phyloP scores from a whole-genome alignment of 352 stramenopile genomes.

The Phytophthora fragariae region DNA sequence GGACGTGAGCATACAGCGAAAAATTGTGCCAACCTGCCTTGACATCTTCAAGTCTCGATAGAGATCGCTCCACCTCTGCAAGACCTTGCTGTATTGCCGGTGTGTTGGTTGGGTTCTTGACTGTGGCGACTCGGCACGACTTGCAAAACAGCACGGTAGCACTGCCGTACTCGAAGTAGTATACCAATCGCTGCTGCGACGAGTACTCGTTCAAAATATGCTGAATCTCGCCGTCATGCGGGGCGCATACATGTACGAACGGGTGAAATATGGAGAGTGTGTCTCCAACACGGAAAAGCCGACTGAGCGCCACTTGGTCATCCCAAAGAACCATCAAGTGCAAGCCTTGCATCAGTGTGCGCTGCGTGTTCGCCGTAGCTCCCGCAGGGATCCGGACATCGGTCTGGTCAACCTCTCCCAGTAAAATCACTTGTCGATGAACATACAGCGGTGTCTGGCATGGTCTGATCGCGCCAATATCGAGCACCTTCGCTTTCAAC shows the following conservation, averaged over 20 bases:
- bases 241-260: constrained; percentile 62
- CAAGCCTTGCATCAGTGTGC: constrained; percentile 31
- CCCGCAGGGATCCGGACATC: constrained; percentile 1
- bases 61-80: constrained; percentile 30
- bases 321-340: constrained; percentile 76
- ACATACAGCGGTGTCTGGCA: constrained; percentile 65
- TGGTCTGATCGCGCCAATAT: constrained; percentile 73
- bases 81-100: constrained; percentile 7
- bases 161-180: constrained; percentile 76
- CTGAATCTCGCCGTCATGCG: constrained; percentile 55
- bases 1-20: constrained; percentile 62
- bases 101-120: constrained; percentile 5
- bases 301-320: constrained; percentile 72
- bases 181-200: constrained; percentile 52
- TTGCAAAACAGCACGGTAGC: constrained; percentile 60
- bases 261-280: constrained; percentile 67
- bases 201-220: constrained; percentile 70
- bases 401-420: constrained; percentile 43
- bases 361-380: constrained; percentile 23
- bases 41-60: constrained; percentile 40
- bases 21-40: constrained; percentile 53
- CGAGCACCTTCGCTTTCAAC: constrained; percentile 55
- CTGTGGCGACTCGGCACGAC: constrained; percentile 4
- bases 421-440: constrained; percentile 69
- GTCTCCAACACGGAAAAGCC: constrained; percentile 63